Evolutionary conservation across 352 stramenopile species (phyloP).

Genomic region (Phytophthora fragariae): DNA sequence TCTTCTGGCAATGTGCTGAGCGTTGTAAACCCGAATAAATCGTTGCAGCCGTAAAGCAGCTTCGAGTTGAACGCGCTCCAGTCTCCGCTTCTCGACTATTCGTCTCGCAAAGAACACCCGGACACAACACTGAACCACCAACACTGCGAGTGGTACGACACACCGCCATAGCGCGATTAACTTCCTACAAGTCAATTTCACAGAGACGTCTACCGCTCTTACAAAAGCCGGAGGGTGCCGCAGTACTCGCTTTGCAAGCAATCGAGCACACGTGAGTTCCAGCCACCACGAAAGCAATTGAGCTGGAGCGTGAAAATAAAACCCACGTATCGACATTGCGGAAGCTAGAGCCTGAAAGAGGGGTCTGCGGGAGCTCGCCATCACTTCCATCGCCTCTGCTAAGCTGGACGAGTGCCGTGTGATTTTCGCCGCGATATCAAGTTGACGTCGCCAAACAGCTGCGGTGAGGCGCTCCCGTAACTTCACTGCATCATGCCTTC

Average conservation of each 20-base stretch:
- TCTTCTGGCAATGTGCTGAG: slow-evolving; percentile 31
- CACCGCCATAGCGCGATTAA: slow-evolving; percentile 39
- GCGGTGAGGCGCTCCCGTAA: slow-evolving; percentile 33
- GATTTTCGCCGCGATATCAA: slow-evolving; percentile 54
- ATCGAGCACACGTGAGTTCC: slow-evolving; percentile 33
- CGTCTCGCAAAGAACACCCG: slow-evolving; percentile 41
- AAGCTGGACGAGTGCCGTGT: slow-evolving; percentile 29
- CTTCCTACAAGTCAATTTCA: slow-evolving; percentile 38
- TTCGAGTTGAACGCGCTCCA: slow-evolving; percentile 21
- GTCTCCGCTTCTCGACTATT: slow-evolving; percentile 32
- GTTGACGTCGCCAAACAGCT: slow-evolving; percentile 49
- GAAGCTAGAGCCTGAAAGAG: slow-evolving; percentile 11
- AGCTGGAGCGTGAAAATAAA: slow-evolving; percentile 47
- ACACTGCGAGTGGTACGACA: slow-evolving; percentile 25
- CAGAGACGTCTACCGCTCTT: slow-evolving; percentile 47
- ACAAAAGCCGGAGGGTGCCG: slow-evolving; percentile 51
- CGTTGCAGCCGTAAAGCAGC: slow-evolving; percentile 48
- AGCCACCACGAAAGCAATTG: slow-evolving; percentile 55
- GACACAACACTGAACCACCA: slow-evolving; percentile 48
- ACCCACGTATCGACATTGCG: slow-evolving; percentile 18
- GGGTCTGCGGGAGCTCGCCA: not conserved
- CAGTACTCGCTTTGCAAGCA: slow-evolving; percentile 39
- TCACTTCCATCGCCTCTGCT: slow-evolving; percentile 3
- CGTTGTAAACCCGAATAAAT: slow-evolving; percentile 57
- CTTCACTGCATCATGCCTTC: slow-evolving; percentile 37